Percentiles rank a stretch among this genome's conserved stretches.
Conservation (phyloP, 495 filamentous ascomycete species). For the Penicillium argentinense region DNA sequence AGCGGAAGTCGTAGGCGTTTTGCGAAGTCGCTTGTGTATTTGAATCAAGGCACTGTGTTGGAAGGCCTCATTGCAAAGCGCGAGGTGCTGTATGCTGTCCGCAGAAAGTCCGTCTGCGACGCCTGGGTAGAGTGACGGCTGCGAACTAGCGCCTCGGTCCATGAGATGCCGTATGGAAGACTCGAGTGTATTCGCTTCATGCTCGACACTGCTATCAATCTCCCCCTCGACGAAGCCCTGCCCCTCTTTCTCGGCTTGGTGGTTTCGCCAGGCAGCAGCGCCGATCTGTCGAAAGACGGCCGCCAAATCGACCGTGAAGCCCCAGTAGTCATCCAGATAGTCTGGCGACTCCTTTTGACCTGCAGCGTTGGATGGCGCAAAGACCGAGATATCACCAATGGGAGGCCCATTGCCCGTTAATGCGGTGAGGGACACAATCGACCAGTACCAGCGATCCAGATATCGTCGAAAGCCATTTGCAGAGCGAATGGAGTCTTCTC, state of each 20-base stretch:
- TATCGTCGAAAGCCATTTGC: constrained; percentile 43
- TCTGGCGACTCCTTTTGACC: constrained; percentile 29
- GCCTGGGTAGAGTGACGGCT: constrained; percentile 42
- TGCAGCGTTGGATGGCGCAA: constrained; percentile 15
- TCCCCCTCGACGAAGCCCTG: constrained; percentile 20
- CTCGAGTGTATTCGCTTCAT: constrained; percentile 36
- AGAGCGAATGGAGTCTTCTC: constrained; percentile 28
- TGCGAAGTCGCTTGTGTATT: constrained; percentile 41
- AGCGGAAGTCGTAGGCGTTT: constrained; percentile 32
- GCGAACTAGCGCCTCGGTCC: constrained; percentile 28
- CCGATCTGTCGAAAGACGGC: constrained; percentile 46
- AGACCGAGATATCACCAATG: constrained; percentile 32
- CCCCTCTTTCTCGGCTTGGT: constrained; percentile 19
- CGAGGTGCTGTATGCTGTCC: constrained; percentile 36
- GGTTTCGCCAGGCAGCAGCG: constrained; percentile 40
- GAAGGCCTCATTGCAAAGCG: constrained; percentile 49
- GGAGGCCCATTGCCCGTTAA: constrained; percentile 48
- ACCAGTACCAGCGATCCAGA: constrained; percentile 47
- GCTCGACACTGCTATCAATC: constrained; percentile 24
- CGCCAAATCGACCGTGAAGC: constrained; percentile 42
- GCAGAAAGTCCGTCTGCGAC: constrained; percentile 36
- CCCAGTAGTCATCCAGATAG: constrained; percentile 51
- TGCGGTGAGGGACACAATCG: constrained; percentile 47
- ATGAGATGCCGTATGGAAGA: constrained; percentile 38
- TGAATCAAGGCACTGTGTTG: constrained; percentile 49